Conservation (phyloP, 192 early-diverging fungal species). For the Oehlia diaphana region DNA sequence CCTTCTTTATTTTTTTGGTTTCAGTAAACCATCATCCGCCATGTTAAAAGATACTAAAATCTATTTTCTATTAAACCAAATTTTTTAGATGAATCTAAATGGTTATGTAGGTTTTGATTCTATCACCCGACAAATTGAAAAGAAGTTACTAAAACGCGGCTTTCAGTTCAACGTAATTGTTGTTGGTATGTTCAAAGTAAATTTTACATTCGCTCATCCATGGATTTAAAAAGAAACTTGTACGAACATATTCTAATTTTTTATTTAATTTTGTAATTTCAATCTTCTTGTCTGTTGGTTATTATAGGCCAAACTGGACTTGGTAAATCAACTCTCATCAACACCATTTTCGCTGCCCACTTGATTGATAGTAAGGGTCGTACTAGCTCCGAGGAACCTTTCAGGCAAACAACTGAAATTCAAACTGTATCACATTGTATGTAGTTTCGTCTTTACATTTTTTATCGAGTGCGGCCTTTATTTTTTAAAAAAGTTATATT, state of each 20-base stretch:
- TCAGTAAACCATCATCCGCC: neutral
- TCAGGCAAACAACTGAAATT: conserved; percentile 95
- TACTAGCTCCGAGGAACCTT: conserved; percentile 73
- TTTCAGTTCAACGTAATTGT: conserved; percentile 99
- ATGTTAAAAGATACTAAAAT: neutral
- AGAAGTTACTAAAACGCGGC: conserved; percentile 95
- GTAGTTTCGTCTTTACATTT: neutral
- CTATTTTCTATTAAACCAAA: neutral
- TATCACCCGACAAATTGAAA: conserved; percentile 96
- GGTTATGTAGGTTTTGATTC: conserved; percentile 98
- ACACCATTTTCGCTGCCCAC: conserved; percentile 97
- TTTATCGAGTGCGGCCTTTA: no score
- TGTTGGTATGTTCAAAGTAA: conserved; percentile 67
- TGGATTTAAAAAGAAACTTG: no score
- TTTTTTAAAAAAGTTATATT: neutral
- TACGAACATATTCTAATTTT: neutral
- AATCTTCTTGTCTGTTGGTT: conserved; percentile 9
- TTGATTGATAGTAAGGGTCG: conserved; percentile 91
- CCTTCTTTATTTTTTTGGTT: neutral
- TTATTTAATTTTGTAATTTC: conserved; percentile 9
- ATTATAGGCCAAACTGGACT: conserved; percentile 86
- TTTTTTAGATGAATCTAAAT: conserved; percentile 63
- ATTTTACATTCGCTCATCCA: no score
- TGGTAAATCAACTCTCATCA: conserved; percentile 97
- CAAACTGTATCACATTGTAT: conserved; percentile 84